These are phyloP conservation scores for Hirsutella thompsonii DNA, from an alignment of 2,329 filamentous ascomycete species.

Conservation along the genomic window DNA sequence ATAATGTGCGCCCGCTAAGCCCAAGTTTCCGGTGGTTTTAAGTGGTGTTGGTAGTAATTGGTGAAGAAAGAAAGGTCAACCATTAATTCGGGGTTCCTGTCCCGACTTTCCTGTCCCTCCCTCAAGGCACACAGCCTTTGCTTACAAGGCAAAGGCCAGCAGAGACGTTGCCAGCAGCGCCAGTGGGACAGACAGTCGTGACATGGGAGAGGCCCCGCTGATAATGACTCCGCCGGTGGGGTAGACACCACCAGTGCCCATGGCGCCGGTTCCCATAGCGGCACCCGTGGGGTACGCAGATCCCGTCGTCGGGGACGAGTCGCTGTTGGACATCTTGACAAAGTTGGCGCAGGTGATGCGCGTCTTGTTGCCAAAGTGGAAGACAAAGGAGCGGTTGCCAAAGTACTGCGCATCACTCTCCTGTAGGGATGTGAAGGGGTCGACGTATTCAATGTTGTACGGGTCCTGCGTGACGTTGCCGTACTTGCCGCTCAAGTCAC, in stretches of 20 bases:
- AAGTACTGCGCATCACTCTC: conserved; percentile 43
- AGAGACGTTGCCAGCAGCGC: neutral
- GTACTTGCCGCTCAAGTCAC: conserved; percentile 65
- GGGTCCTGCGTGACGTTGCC: conserved; percentile 43
- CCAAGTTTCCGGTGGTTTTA: too few relatives aligned
- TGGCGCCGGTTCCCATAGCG: neutral
- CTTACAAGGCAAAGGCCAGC: conserved; percentile 15
- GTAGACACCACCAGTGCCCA: neutral
- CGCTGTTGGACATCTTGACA: conserved; percentile 8
- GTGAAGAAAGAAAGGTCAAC: too few relatives aligned
- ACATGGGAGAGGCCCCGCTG: neutral
- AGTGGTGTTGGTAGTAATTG: too few relatives aligned
- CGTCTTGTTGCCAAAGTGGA: conserved; percentile 52
- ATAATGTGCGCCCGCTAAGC: too few relatives aligned
- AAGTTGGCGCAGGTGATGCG: conserved; percentile 56
- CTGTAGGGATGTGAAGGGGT: conserved; percentile 43
- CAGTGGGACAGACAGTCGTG: neutral
- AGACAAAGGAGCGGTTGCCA: conserved; percentile 49
- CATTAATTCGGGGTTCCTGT: too few relatives aligned
- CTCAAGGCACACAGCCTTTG: neutral
- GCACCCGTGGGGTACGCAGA: neutral
- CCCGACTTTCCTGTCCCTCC: too few relatives aligned
- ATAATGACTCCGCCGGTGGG: neutral
- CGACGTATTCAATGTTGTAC: conserved; percentile 37
- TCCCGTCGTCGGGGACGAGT: neutral